These are phyloP conservation scores for Penicillium soppii DNA, from an alignment of 495 filamentous ascomycete genomes.

Conservation along the genomic window DNA sequence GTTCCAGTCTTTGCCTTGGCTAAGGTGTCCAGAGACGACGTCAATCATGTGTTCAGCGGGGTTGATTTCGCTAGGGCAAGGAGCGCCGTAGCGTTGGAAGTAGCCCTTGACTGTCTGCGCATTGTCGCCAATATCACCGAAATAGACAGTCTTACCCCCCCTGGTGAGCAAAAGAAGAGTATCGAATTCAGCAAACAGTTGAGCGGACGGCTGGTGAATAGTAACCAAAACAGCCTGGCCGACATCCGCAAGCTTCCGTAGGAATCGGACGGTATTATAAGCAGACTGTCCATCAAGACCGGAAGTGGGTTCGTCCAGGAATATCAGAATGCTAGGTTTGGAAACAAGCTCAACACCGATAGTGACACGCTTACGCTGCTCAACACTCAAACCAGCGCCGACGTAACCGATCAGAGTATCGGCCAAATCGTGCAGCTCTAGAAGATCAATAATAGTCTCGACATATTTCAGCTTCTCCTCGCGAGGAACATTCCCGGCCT, in stretches of 20 bases:
- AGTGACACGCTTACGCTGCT: constrained; percentile 61
- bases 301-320: constrained; percentile 73
- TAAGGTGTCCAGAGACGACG: constrained; percentile 52
- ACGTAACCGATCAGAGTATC: constrained; percentile 50
- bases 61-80: constrained; percentile 67
- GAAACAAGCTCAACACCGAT: constrained; percentile 65
- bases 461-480: constrained; percentile 59
- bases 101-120: constrained; percentile 58
- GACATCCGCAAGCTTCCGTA: constrained; percentile 59
- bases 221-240: constrained; percentile 70
- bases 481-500: constrained; percentile 43
- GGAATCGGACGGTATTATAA: constrained; percentile 60
- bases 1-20: constrained; percentile 54
- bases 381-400: constrained; percentile 51
- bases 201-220: constrained; percentile 70
- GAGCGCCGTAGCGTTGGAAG: constrained; percentile 70
- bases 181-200: constrained; percentile 71
- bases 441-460: constrained; percentile 51
- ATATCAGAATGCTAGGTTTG: constrained; percentile 65
- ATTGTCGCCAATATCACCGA: constrained; percentile 58
- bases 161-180: constrained; percentile 61
- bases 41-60: constrained; percentile 92
- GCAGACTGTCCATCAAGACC: constrained; percentile 62
- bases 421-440: constrained; percentile 55
- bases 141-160: constrained; percentile 69